Evolutionary conservation across 805 yeast genomes (phyloP), one percentile per base, ranked within the genome.

Genomic region (Starmera dryadoides): DNA sequence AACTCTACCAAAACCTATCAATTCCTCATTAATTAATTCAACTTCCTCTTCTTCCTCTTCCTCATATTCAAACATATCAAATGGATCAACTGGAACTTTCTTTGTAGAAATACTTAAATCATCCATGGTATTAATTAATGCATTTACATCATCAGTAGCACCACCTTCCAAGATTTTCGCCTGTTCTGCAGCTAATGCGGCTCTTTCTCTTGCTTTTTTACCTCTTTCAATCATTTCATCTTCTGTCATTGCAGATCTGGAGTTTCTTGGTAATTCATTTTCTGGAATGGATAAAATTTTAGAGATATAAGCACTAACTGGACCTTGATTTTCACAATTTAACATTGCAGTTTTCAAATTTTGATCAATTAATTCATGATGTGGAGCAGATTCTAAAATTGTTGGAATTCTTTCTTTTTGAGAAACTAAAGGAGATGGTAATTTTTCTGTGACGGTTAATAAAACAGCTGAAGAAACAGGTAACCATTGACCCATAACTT

Each of bases 401-500:
- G 74, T 73, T 10, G 80, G 82, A 44, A 86, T 74, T 47, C 97
- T 74, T 26, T 71, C 75, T 18, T 60, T 62, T 58, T 93, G 99
- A 0, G 97, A 85, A 2, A 56, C 66, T 5, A 71, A 51, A 1
- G 98, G 98, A 7, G 94, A 83, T 0, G 97, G 96, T 35, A 93
- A 59, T 44, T 77, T 76, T 42, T 87, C 93, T 25, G 89, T 81
- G 4, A 91, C 95, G 1, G 95, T 79, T 9, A 93, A 70, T 22
- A 93, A 63, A 8, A 91, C 74, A 0, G 98, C 86, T 30, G 85
- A 81, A 19, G 97, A 83, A 4, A 93, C 76, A 1, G 99, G 98
- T 18, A 93, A 65, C 97, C 98, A 93, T 55, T 91, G 97, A 1
- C 87, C 77, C 77, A 91, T 78, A 4, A 93, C 73, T 7, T 77